These are phyloP conservation scores for Pelargonium nanum DNA, from an alignment of 345 rosid species.

Conservation along the genomic window DNA sequence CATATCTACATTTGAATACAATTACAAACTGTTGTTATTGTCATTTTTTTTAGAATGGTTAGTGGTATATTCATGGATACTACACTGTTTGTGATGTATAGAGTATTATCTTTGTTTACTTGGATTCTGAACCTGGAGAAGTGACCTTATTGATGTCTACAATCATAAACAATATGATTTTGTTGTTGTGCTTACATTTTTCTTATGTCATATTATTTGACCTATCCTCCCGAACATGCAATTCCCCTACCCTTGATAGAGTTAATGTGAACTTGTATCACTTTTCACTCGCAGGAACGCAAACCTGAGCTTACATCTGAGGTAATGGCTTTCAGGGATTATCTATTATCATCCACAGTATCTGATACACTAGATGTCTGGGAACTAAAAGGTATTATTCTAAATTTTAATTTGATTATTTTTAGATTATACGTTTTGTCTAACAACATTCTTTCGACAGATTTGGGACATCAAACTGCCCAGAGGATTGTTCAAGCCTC, in stretches of 20 bases:
- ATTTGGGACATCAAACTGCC: constrained; percentile 97
- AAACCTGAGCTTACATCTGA: constrained; percentile 83
- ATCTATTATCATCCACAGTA: constrained; percentile 71
- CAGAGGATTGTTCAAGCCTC: constrained; percentile 94
- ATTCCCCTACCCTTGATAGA: background rate
- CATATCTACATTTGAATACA: too few species aligned
- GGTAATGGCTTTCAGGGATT: constrained; percentile 89
- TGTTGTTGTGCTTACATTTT: background rate
- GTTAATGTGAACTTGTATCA: constrained; percentile 5
- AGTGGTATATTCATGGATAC: too few species aligned
- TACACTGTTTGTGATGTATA: too few species aligned
- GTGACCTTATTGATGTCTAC: too few species aligned
- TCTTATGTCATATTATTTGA: background rate
- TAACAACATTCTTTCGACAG: constrained; percentile 35
- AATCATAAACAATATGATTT: background rate
- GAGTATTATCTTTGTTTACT: background rate
- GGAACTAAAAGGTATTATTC: constrained; percentile 79
- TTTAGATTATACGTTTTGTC: constrained; percentile 7
- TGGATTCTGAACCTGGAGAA: too few species aligned
- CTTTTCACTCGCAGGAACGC: constrained; percentile 51
- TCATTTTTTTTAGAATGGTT: too few species aligned
- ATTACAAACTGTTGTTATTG: too few species aligned
- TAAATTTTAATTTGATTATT: background rate
- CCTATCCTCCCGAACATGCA: background rate
- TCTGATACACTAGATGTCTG: constrained; percentile 96